Percentiles rank a stretch among this genome's conserved stretches.
Conservation (phyloP, 2,329 filamentous ascomycete genomes). For the Camptophora hylomeconis region DNA sequence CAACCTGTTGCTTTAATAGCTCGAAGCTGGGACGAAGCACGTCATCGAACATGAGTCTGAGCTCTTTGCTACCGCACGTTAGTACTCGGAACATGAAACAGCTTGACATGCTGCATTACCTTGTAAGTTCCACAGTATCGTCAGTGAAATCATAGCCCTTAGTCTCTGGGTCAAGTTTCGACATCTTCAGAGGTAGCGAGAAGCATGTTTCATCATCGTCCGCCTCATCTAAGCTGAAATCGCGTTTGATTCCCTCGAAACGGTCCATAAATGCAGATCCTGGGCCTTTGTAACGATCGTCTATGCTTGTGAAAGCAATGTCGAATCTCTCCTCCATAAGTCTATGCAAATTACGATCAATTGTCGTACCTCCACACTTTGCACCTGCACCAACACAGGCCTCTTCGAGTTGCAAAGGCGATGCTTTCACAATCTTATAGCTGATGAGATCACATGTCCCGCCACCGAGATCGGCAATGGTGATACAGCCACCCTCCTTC, state of each 20-base stretch:
- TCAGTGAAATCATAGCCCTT: conserved; percentile 6
- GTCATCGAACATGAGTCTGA: conserved; percentile 8
- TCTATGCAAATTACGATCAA: conserved; percentile 23
- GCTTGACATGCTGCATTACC: neutral
- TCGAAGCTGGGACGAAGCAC: conserved; percentile 6
- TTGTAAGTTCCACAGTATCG: conserved; percentile 1
- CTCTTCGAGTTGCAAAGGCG: conserved; percentile 7
- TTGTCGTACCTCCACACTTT: conserved; percentile 23
- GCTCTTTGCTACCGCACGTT: no score
- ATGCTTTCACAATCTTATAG: conserved; percentile 3
- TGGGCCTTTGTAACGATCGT: conserved; percentile 16
- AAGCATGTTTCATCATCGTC: conserved; percentile 1
- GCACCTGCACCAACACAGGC: conserved; percentile 15
- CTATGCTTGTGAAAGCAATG: conserved; percentile 18
- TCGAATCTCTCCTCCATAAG: conserved; percentile 21
- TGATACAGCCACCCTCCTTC: conserved; percentile 3
- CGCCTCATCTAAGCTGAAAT: conserved; percentile 15
- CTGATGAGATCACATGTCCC: conserved; percentile 12
- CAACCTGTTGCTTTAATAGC: conserved; percentile 6
- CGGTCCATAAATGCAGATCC: conserved; percentile 24
- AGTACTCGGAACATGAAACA: no score
- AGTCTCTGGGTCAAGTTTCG: conserved; percentile 1
- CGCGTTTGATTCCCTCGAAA: conserved; percentile 22
- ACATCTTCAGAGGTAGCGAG: conserved; percentile 2
- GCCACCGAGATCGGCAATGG: conserved; percentile 15